phyloP scores from a whole-genome alignment of 805 yeast species.

The Maudiozyma turicensis region DNA sequence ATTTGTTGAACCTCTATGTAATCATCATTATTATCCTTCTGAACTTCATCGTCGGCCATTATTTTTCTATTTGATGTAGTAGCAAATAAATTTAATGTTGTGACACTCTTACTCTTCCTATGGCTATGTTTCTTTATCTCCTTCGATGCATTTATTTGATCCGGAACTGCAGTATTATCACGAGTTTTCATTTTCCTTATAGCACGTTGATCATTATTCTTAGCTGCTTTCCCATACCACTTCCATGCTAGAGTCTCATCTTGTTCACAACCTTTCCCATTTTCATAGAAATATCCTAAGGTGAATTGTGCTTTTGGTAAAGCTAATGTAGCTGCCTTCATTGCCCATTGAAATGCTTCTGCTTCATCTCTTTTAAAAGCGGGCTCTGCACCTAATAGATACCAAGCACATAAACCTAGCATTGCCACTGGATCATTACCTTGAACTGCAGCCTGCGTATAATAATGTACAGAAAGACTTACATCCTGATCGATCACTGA shows the following conservation, averaged over 20 bases:
- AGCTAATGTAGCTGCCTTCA: slow-evolving; percentile 68
- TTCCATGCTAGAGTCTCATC: slow-evolving; percentile 47
- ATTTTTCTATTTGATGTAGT: neutral
- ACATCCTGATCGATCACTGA: slow-evolving; percentile 64
- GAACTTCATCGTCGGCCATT: slow-evolving; percentile 1
- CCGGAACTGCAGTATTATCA: slow-evolving; percentile 1
- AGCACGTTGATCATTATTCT: slow-evolving; percentile 46
- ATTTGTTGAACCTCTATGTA: slow-evolving; percentile 1
- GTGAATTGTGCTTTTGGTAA: slow-evolving; percentile 78
- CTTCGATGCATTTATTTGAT: neutral
- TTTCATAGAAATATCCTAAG: slow-evolving; percentile 71
- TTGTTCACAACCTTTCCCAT: slow-evolving; percentile 75
- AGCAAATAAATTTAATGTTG: slow-evolving; percentile 18
- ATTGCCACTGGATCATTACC: slow-evolving; percentile 77
- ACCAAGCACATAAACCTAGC: slow-evolving; percentile 96
- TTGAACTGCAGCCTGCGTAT: slow-evolving; percentile 78
- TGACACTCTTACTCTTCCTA: slow-evolving; percentile 14
- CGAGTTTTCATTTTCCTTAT: slow-evolving; percentile 23
- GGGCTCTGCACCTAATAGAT: slow-evolving; percentile 84
- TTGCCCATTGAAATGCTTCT: slow-evolving; percentile 94
- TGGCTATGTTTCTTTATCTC: slow-evolving; percentile 3
- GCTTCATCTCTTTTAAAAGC: slow-evolving; percentile 62
- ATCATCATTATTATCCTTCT: neutral
- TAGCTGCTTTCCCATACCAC: slow-evolving; percentile 74
- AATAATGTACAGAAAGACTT: slow-evolving; percentile 81